Evolutionary conservation across 495 filamentous ascomycete genomes (phyloP).

Genomic region (Hypoxylon rickii): DNA sequence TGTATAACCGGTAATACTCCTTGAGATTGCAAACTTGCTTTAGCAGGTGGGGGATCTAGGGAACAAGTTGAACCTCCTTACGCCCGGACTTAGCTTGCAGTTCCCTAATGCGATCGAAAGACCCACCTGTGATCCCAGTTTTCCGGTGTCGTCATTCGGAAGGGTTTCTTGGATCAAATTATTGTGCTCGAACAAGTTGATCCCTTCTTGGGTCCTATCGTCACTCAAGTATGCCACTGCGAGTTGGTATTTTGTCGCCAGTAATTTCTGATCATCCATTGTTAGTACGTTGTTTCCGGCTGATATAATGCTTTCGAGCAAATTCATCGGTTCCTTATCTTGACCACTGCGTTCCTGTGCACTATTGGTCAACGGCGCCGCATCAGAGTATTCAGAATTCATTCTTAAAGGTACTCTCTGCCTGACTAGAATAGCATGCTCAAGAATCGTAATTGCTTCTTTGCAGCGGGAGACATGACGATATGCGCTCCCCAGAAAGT

Average conservation of each 20-base stretch:
- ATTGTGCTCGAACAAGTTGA: conserved; percentile 16
- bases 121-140: conserved; percentile 37
- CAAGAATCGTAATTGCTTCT: too few relatives aligned
- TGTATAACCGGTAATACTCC: too few relatives aligned
- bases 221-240: not conserved
- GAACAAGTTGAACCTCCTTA: too few relatives aligned
- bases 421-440: too few relatives aligned
- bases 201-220: not conserved
- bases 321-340: conserved; percentile 1
- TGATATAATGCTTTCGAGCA: conserved; percentile 23
- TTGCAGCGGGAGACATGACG: too few relatives aligned
- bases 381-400: too few relatives aligned
- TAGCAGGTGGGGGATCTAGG: too few relatives aligned
- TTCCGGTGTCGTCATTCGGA: conserved; percentile 34
- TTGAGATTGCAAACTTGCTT: too few relatives aligned
- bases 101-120: conserved; percentile 38
- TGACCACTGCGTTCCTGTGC: not conserved
- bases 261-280: not conserved
- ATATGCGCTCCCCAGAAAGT: too few relatives aligned
- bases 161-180: not conserved
- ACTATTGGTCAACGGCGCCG: not conserved
- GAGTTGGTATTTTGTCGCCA: not conserved
- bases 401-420: too few relatives aligned
- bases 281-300: conserved; percentile 5
- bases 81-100: too few relatives aligned